Evolutionary conservation across 805 yeast species (phyloP).

Genomic region (Wickerhamomyces bisporus): DNA sequence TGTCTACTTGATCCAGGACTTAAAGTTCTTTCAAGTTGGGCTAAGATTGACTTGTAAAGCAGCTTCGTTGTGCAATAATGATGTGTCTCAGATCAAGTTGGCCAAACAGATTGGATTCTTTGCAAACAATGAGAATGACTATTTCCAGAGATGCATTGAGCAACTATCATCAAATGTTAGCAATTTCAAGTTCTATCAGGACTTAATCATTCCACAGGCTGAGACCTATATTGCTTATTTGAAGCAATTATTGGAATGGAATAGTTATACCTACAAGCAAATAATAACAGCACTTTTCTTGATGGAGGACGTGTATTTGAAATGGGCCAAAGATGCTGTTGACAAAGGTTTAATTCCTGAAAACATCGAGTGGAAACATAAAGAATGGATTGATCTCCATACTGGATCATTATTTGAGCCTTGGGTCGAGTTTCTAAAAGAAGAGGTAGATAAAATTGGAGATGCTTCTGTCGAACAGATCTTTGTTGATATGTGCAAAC

Average conservation of each 20-base stretch:
- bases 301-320: conserved; percentile 46
- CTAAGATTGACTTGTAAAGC: conserved; percentile 39
- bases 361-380: conserved; percentile 38
- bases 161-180: conserved; percentile 18
- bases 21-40: conserved; percentile 40
- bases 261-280: conserved; percentile 32
- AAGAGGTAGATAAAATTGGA: conserved; percentile 36
- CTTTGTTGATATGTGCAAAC: conserved; percentile 31
- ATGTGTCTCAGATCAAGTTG: conserved; percentile 32
- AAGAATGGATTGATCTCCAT: conserved; percentile 49
- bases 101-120: conserved; percentile 49
- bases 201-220: conserved; percentile 29
- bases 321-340: conserved; percentile 43
- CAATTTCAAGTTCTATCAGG: conserved; percentile 14
- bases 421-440: conserved; percentile 43
- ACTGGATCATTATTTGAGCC: conserved; percentile 41
- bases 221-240: conserved; percentile 33
- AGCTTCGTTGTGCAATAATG: conserved; percentile 37
- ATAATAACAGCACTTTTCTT: conserved; percentile 38
- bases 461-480: conserved; percentile 25
- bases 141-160: conserved; percentile 33
- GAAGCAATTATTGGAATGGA: conserved; percentile 24
- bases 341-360: conserved; percentile 22
- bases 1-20: conserved; percentile 4
- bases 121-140: conserved; percentile 42